Evolutionary conservation across 116 monocot species (phyloP).

Genomic region (Thalassia testudinum): DNA sequence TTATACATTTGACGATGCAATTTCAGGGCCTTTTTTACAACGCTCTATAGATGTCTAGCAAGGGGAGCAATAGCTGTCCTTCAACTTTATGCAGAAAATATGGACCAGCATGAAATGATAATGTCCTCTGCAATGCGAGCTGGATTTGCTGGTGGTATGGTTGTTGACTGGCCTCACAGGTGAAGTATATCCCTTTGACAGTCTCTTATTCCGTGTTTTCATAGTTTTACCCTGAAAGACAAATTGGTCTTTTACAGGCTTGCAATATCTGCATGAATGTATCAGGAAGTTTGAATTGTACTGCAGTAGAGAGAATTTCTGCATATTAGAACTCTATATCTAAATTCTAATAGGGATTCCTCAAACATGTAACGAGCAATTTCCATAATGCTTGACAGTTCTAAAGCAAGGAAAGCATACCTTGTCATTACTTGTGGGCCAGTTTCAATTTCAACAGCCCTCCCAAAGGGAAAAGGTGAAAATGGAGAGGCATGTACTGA

Average conservation of each 20-base stretch:
- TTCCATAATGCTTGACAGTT: conserved; percentile 19
- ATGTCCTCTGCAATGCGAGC: conserved; percentile 84
- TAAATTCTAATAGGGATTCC: no score
- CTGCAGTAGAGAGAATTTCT: no score
- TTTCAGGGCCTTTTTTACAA: conserved; percentile 85
- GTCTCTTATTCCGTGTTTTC: no score
- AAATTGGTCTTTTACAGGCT: no score
- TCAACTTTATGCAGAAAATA: conserved; percentile 93
- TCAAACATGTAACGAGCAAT: no score
- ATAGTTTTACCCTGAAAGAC: no score
- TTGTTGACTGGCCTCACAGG: conserved; percentile 97
- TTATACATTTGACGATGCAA: not conserved
- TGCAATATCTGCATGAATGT: no score
- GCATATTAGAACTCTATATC: no score
- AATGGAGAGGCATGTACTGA: conserved; percentile 66
- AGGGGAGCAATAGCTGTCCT: conserved; percentile 95
- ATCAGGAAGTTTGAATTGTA: no score
- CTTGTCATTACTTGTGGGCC: conserved; percentile 94
- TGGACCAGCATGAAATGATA: conserved; percentile 92
- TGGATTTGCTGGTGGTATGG: conserved; percentile 95
- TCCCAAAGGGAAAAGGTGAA: conserved; percentile 93
- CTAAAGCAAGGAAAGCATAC: conserved; percentile 86
- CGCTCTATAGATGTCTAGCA: conserved; percentile 85
- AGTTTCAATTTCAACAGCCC: conserved; percentile 38
- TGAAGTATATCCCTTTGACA: conserved; percentile 2